These are phyloP conservation scores for Babesia divergens DNA, from an alignment of 169 alveolate species.

Conservation along the genomic window DNA sequence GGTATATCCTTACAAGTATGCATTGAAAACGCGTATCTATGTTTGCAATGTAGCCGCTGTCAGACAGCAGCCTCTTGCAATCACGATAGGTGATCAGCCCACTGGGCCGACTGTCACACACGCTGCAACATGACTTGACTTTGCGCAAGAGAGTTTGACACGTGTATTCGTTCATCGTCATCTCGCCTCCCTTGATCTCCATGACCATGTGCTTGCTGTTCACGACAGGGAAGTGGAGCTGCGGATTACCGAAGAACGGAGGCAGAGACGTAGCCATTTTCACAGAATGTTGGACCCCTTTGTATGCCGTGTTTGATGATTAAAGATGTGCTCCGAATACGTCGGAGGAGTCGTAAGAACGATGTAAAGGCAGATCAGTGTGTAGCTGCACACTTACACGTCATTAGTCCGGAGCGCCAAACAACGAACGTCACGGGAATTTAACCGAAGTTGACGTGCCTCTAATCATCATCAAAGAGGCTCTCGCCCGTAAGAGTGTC, in stretches of 20 bases:
- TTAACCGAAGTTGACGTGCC: background rate
- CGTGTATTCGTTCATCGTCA: conserved; percentile 52
- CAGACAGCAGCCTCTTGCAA: conserved; percentile 80
- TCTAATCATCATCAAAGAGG: conserved; percentile 14
- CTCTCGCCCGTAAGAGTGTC: conserved; percentile 5
- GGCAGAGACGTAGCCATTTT: no score
- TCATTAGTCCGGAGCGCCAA: no score
- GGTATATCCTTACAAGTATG: conserved; percentile 75
- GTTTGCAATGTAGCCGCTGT: conserved; percentile 75
- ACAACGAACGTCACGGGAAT: background rate
- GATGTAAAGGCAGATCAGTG: no score
- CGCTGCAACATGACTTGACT: conserved; percentile 24
- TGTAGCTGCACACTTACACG: no score
- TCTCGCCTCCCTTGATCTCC: conserved; percentile 45
- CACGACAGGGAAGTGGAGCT: background rate
- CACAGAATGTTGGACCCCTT: no score
- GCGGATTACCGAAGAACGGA: no score
- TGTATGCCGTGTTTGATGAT: no score
- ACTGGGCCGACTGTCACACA: background rate
- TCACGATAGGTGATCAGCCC: conserved; percentile 82
- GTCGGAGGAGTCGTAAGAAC: no score
- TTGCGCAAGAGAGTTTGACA: conserved; percentile 30
- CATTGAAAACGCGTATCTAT: conserved; percentile 79
- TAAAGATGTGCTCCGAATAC: no score
- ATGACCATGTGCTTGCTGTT: conserved; percentile 57